phyloP scores from a whole-genome alignment of 2,329 filamentous ascomycete species.

The Basipetospora chlamydospora region DNA sequence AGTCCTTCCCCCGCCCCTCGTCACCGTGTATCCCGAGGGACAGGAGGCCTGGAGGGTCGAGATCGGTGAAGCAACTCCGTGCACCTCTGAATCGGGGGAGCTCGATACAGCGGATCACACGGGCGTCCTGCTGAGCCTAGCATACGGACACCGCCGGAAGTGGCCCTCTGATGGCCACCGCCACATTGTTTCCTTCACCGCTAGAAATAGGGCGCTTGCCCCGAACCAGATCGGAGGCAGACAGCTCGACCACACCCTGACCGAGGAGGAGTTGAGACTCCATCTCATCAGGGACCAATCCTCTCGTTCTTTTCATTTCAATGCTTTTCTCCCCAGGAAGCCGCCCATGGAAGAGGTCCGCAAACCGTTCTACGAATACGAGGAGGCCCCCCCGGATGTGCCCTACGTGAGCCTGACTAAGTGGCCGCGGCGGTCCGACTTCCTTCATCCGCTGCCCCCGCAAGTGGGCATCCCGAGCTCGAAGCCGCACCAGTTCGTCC shows the following conservation, averaged over 20 bases:
- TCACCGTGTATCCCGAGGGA: slow-evolving; percentile 26
- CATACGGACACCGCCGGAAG: slow-evolving; percentile 29
- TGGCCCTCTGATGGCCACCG: slow-evolving; percentile 18
- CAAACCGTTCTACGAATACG: slow-evolving; percentile 19
- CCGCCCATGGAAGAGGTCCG: slow-evolving; percentile 27
- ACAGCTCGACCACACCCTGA: slow-evolving; percentile 12
- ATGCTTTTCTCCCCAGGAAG: slow-evolving; percentile 25
- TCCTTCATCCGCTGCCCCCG: slow-evolving; percentile 30
- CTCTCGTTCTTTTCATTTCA: slow-evolving; percentile 25
- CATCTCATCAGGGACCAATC: slow-evolving; percentile 25
- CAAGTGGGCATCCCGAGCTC: slow-evolving; percentile 13
- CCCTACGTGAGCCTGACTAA: slow-evolving; percentile 33
- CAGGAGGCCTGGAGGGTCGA: slow-evolving; percentile 22
- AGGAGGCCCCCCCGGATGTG: slow-evolving; percentile 24
- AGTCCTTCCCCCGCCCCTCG: slow-evolving; percentile 21
- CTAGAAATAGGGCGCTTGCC: slow-evolving; percentile 12
- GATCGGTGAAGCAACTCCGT: slow-evolving; percentile 9
- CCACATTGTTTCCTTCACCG: slow-evolving; percentile 28
- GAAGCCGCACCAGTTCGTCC: slow-evolving; percentile 27
- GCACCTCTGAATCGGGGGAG: neutral
- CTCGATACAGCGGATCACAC: slow-evolving; percentile 25
- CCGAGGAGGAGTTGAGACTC: slow-evolving; percentile 4
- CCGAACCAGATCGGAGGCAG: slow-evolving; percentile 17
- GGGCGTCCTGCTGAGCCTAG: slow-evolving; percentile 11
- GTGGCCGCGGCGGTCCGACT: slow-evolving; percentile 43